A percentile compares a stretch with the other conserved stretches of the same genome.
These are phyloP conservation scores for Rhytidhysteron rufulum DNA, from an alignment of 2,329 filamentous ascomycete species.

Conservation along the genomic window DNA sequence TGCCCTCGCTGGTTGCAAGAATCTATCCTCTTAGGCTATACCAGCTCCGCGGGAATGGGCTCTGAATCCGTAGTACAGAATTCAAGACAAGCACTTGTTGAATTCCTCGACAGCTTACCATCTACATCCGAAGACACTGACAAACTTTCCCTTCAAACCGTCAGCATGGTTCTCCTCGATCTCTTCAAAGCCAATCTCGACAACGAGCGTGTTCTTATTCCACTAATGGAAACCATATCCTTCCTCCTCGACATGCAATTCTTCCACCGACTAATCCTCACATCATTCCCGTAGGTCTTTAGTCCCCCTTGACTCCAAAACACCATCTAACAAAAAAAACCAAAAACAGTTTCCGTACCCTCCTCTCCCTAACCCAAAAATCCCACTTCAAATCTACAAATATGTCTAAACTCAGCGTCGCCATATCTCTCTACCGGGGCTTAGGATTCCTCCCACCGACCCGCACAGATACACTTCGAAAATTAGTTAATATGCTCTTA, in stretches of 20 bases:
- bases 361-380: conserved; percentile 72
- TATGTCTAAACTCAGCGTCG: conserved; percentile 75
- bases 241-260: conserved; percentile 58
- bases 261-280: conserved; percentile 34
- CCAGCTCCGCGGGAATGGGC: conserved; percentile 72
- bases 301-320: background rate
- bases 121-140: conserved; percentile 1
- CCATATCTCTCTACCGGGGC: conserved; percentile 73
- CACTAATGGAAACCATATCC: conserved; percentile 70
- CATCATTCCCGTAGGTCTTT: conserved; percentile 52
- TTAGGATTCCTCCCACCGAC: conserved; percentile 55
- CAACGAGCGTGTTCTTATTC: conserved; percentile 69
- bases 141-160: conserved; percentile 19
- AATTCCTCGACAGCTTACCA: conserved; percentile 31
- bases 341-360: conserved; percentile 47
- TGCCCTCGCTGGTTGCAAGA: conserved; percentile 14
- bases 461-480: conserved; percentile 57
- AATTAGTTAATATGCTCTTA: conserved; percentile 67
- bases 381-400: conserved; percentile 80
- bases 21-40: conserved; percentile 61
- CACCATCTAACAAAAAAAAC: background rate
- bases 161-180: conserved; percentile 21
- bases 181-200: conserved; percentile 27
- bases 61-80: conserved; percentile 71
- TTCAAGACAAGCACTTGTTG: conserved; percentile 61